Conservation (phyloP, 2,329 filamentous ascomycete species). For the Dothiorella sarmentorum region DNA sequence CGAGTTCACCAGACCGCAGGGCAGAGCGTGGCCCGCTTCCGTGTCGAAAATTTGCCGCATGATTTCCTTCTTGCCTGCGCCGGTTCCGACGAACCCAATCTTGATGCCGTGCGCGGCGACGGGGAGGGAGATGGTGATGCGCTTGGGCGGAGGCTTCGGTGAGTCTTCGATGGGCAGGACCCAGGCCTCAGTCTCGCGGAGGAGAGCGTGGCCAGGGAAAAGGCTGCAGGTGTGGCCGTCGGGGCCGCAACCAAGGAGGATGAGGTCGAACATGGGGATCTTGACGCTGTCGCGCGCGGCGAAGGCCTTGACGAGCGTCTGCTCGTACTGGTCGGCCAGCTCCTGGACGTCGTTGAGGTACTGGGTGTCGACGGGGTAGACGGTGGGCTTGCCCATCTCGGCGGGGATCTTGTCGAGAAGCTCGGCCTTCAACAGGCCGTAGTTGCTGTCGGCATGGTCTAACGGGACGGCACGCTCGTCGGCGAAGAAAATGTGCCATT, state of each 20-base stretch:
- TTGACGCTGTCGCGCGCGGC: constrained; percentile 91
- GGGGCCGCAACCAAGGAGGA: constrained; percentile 89
- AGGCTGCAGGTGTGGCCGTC: constrained; percentile 97
- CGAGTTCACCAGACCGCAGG: constrained; percentile 85
- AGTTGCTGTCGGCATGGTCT: constrained; percentile 91
- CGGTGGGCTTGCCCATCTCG: constrained; percentile 61
- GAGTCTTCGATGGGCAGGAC: constrained; percentile 88
- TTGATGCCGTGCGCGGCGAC: constrained; percentile 83
- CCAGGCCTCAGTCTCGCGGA: constrained; percentile 87
- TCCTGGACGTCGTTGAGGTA: constrained; percentile 78
- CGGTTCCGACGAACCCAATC: constrained; percentile 89
- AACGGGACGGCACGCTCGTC: constrained; percentile 94
- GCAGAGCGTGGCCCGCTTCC: constrained; percentile 68
- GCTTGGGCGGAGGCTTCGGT: constrained; percentile 85
- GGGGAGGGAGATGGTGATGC: constrained; percentile 88
- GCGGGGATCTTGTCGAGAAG: constrained; percentile 81
- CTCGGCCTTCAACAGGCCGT: constrained; percentile 80
- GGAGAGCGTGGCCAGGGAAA: constrained; percentile 83
- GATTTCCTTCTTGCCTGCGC: constrained; percentile 83
- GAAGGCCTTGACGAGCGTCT: constrained; percentile 79
- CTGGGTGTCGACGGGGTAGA: constrained; percentile 73
- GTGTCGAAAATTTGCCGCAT: constrained; percentile 88
- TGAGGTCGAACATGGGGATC: constrained; percentile 89
- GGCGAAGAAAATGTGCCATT: constrained; percentile 98
- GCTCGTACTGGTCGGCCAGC: constrained; percentile 89